Percentiles rank a stretch among this genome's conserved stretches.
These are phyloP conservation scores for Penicillium manginii DNA, from an alignment of 495 filamentous ascomycete species.

Conservation along the genomic window DNA sequence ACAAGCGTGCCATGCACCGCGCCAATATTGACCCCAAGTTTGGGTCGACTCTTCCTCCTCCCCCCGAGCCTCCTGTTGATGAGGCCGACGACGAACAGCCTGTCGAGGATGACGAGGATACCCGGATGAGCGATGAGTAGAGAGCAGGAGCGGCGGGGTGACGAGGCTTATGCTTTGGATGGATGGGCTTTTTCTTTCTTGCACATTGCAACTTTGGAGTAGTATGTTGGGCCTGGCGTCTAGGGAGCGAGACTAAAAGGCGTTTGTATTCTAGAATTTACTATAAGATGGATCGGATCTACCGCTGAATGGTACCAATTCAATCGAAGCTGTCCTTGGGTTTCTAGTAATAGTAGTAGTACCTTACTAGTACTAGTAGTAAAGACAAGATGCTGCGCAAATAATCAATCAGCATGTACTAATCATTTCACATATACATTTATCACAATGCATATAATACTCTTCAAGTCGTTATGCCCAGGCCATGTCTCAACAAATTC, in stretches of 20 bases:
- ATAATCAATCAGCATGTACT: too few relatives aligned
- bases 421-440: neutral
- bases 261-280: conserved; percentile 13
- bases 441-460: neutral
- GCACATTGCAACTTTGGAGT: conserved; percentile 17
- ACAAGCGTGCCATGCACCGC: conserved; percentile 49
- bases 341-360: too few relatives aligned
- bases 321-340: neutral
- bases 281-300: conserved; percentile 1
- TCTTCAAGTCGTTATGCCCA: neutral
- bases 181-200: conserved; percentile 15
- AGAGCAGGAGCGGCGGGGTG: neutral
- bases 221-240: conserved; percentile 21
- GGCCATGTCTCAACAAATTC: neutral
- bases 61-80: conserved; percentile 34
- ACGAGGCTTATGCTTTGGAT: neutral
- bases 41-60: conserved; percentile 40
- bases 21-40: conserved; percentile 52
- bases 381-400: too few relatives aligned
- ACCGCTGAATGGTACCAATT: neutral
- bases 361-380: too few relatives aligned
- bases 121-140: conserved; percentile 31
- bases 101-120: conserved; percentile 25
- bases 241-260: conserved; percentile 16
- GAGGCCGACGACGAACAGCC: conserved; percentile 23